These are phyloP conservation scores for Fusarium palustre DNA, from an alignment of 2,329 filamentous ascomycete species.

Conservation along the genomic window DNA sequence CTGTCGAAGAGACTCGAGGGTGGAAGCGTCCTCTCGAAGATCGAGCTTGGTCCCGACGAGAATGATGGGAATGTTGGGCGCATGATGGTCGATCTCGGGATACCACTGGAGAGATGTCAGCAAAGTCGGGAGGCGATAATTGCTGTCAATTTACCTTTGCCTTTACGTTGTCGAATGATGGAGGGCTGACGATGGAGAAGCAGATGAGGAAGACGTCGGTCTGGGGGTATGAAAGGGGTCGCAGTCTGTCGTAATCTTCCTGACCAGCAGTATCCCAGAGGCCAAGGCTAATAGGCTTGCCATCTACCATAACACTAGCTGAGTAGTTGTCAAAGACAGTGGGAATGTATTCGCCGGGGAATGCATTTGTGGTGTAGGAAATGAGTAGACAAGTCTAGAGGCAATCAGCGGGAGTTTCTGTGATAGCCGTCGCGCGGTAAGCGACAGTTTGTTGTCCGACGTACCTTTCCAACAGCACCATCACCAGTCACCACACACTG, in stretches of 20 bases:
- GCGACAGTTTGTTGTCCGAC: slow-evolving; percentile 24
- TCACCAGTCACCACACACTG: slow-evolving; percentile 99
- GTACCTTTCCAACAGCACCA: slow-evolving; percentile 97
- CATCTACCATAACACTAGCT: slow-evolving; percentile 98
- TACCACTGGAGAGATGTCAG: slow-evolving; percentile 75
- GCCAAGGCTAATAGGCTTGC: slow-evolving; percentile 95
- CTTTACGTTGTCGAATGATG: slow-evolving; percentile 98
- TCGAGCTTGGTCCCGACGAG: slow-evolving; percentile 97
- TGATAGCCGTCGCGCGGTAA: slow-evolving; percentile 3
- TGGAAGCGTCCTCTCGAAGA: slow-evolving; percentile 87
- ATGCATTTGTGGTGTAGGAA: slow-evolving; percentile 99
- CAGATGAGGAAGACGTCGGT: slow-evolving; percentile 99
- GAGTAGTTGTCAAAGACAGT: slow-evolving; percentile 99
- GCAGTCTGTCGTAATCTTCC: slow-evolving; percentile 96
- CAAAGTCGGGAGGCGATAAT: slow-evolving; percentile 13
- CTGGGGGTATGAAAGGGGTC: slow-evolving; percentile 96
- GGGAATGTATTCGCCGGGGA: slow-evolving; percentile 99
- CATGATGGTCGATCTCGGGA: slow-evolving; percentile 97
- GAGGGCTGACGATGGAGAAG: slow-evolving; percentile 97
- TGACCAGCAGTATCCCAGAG: slow-evolving; percentile 99
- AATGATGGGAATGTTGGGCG: slow-evolving; percentile 94
- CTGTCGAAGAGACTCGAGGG: slow-evolving; percentile 82
- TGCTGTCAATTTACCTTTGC: slow-evolving; percentile 79
- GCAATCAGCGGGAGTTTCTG: slow-evolving; percentile 46
- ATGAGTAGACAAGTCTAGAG: slow-evolving; percentile 95